Evolutionary conservation across 1,284 basidiomycete genomes (phyloP).

Genomic region (Sporisorium scitamineum): DNA sequence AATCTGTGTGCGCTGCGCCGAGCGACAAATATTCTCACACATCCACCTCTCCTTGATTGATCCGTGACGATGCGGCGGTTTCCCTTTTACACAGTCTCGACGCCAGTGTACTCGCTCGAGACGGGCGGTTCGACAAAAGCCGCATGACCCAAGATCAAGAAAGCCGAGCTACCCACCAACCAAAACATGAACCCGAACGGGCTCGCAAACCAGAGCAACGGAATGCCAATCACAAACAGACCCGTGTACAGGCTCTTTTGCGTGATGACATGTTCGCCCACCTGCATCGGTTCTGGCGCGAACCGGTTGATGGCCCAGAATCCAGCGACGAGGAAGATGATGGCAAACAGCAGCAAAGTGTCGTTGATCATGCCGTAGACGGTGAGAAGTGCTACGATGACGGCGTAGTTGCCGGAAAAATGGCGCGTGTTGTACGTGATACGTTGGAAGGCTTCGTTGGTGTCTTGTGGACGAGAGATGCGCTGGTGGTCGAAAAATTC

Average conservation of each 20-base stretch:
- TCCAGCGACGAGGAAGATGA: slow-evolving; percentile 90
- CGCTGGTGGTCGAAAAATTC: slow-evolving; percentile 84
- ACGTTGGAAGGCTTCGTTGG: slow-evolving; percentile 75
- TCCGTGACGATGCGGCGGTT: background rate
- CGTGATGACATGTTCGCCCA: slow-evolving; percentile 82
- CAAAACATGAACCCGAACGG: slow-evolving; percentile 68
- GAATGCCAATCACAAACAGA: slow-evolving; percentile 69
- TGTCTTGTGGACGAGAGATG: slow-evolving; percentile 78
- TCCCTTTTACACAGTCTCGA: slow-evolving; percentile 71
- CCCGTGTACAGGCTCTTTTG: slow-evolving; percentile 78
- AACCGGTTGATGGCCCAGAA: slow-evolving; percentile 90
- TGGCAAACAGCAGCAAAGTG: slow-evolving; percentile 81
- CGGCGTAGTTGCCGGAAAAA: slow-evolving; percentile 78
- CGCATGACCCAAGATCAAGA: slow-evolving; percentile 79
- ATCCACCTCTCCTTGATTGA: too few relatives aligned
- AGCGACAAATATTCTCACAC: background rate
- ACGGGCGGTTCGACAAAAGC: slow-evolving; percentile 86
- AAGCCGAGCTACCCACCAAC: slow-evolving; percentile 69
- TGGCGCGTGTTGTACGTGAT: slow-evolving; percentile 88
- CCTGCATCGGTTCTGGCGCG: slow-evolving; percentile 73
- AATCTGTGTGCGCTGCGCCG: background rate
- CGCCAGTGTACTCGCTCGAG: slow-evolving; percentile 85
- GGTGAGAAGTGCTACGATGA: slow-evolving; percentile 83
- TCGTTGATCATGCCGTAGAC: slow-evolving; percentile 93
- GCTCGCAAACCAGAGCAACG: slow-evolving; percentile 63